A percentile compares a stretch with the other conserved stretches of the same genome.
Evolutionary conservation across 108 stramenopile species (phyloP).

Genomic region (Nannochloropsis gaditana): DNA sequence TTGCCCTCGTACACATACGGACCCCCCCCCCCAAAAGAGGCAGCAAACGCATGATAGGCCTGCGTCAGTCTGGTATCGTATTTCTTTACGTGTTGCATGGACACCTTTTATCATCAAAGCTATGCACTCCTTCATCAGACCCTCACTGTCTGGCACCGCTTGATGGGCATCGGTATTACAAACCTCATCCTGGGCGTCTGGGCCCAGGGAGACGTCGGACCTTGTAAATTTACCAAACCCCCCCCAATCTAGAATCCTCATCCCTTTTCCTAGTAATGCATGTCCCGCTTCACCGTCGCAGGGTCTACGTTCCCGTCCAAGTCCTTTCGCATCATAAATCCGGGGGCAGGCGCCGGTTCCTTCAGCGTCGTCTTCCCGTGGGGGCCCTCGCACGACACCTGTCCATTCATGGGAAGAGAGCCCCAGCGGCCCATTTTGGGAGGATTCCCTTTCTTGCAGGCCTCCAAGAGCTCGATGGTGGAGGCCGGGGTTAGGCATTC

Average conservation of each 20-base stretch:
- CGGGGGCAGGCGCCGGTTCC: conserved; percentile 60
- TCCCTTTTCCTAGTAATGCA: conserved; percentile 67
- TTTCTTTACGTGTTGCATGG: too few species aligned
- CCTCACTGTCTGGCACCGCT: too few species aligned
- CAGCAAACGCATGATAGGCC: too few species aligned
- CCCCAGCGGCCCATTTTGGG: conserved; percentile 95
- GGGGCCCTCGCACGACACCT: conserved; percentile 98
- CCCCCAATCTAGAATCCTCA: background rate
- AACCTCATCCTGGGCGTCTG: too few species aligned
- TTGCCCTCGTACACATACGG: too few species aligned
- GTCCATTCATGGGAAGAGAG: conserved; percentile 98
- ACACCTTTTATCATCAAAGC: too few species aligned
- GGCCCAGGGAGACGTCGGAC: background rate
- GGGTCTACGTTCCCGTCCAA: conserved; percentile 81
- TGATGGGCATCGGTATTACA: too few species aligned
- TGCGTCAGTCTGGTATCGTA: too few species aligned
- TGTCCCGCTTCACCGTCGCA: conserved; percentile 88
- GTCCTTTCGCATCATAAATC: conserved; percentile 61
- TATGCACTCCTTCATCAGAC: too few species aligned
- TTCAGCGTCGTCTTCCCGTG: conserved; percentile 83
- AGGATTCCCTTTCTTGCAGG: conserved; percentile 78
- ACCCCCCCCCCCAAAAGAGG: too few species aligned
- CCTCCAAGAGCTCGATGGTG: conserved; percentile 81
- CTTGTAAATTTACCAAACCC: background rate
- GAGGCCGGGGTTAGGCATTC: conserved; percentile 95